Percentiles rank a stretch among this genome's conserved stretches.
These are phyloP conservation scores for Globisporangium alternatum DNA, from an alignment of 352 stramenopile species.

Conservation along the genomic window DNA sequence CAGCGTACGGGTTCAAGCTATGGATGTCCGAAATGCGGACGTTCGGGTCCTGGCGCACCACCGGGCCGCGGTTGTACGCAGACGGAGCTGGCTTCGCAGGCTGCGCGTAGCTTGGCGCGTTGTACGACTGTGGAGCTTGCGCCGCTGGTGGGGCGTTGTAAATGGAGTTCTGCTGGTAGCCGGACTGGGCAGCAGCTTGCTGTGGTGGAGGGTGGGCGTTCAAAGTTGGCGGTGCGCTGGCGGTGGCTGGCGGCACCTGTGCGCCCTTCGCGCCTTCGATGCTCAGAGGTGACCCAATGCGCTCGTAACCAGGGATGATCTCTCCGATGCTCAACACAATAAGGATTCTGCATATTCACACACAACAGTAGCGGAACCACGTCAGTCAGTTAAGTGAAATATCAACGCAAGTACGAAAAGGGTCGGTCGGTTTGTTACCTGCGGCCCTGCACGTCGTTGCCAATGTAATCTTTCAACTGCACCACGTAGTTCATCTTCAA, in stretches of 20 bases:
- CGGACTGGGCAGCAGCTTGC: slow-evolving; percentile 20
- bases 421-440: slow-evolving; percentile 21
- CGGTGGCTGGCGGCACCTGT: slow-evolving; percentile 23
- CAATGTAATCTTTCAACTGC: slow-evolving; percentile 81
- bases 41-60: slow-evolving; percentile 81
- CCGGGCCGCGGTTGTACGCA: slow-evolving; percentile 69
- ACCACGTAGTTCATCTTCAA: slow-evolving; percentile 84
- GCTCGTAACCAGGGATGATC: slow-evolving; percentile 68
- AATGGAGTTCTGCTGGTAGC: slow-evolving; percentile 39
- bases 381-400: background rate
- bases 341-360: slow-evolving; percentile 49
- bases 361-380: background rate
- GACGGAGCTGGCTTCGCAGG: slow-evolving; percentile 23
- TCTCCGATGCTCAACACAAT: slow-evolving; percentile 83
- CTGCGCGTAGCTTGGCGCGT: slow-evolving; percentile 23
- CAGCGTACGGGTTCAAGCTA: slow-evolving; percentile 94
- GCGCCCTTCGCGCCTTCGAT: slow-evolving; percentile 67
- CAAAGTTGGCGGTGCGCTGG: slow-evolving; percentile 20
- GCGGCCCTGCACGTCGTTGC: slow-evolving; percentile 81
- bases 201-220: slow-evolving; percentile 25
- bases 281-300: slow-evolving; percentile 71
- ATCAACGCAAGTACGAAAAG: background rate
- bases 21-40: slow-evolving; percentile 81
- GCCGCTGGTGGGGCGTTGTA: slow-evolving; percentile 23
- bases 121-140: slow-evolving; percentile 14